A percentile compares a stretch with the other conserved stretches of the same genome.
Evolutionary conservation across 345 rosid species (phyloP).

Genomic region (Eucalyptus curtisii): DNA sequence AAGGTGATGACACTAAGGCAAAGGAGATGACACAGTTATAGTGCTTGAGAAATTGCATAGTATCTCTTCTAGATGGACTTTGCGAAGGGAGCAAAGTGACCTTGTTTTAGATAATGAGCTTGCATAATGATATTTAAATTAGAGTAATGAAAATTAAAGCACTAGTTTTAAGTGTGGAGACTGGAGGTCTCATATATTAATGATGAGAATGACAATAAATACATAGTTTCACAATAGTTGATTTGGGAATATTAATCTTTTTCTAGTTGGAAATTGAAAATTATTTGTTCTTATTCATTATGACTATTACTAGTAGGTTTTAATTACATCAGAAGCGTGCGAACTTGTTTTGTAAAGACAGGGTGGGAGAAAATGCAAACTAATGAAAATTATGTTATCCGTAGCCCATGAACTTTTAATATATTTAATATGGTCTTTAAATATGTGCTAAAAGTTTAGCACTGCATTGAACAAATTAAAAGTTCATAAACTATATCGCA

Average conservation of each 20-base stretch:
- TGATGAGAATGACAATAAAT: not conserved
- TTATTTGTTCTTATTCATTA: not conserved
- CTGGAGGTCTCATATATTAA: not conserved
- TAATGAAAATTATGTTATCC: not conserved
- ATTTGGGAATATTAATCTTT: not conserved
- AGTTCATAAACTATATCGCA: no score
- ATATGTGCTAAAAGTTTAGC: no score
- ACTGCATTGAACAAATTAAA: no score
- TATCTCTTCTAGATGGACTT: not conserved
- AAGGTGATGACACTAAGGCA: not conserved
- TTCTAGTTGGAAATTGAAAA: not conserved
- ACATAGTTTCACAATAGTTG: not conserved
- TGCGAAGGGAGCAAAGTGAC: not conserved
- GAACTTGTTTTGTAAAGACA: not conserved
- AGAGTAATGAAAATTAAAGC: not conserved
- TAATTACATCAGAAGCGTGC: not conserved
- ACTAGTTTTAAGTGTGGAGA: not conserved
- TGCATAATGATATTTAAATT: not conserved
- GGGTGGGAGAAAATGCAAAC: not conserved
- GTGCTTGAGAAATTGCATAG: not conserved
- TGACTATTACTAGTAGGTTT: not conserved
- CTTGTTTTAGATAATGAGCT: not conserved
- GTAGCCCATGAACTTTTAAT: no score
- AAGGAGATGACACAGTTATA: not conserved
- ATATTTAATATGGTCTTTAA: no score